A percentile compares a stretch with the other conserved stretches of the same genome.
phyloP scores from a whole-genome alignment of 768 basidiomycete species.

The Suillus plorans region DNA sequence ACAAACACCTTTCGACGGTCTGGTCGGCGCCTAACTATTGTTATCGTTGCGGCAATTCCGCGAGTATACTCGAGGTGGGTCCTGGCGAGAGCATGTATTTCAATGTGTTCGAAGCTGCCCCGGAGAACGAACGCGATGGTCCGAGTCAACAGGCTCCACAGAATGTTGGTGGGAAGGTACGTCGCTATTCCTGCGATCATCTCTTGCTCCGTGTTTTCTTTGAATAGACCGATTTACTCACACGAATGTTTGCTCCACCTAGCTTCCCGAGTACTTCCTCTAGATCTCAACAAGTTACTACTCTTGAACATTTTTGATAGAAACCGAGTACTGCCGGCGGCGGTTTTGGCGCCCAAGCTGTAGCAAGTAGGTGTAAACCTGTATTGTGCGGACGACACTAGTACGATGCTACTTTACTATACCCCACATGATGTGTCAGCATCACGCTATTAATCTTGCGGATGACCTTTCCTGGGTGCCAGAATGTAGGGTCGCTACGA shows the following conservation, averaged over 20 bases:
- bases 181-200: conserved; percentile 2
- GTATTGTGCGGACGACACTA: background rate
- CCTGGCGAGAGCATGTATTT: conserved; percentile 88
- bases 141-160: conserved; percentile 77
- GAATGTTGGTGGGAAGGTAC: conserved; percentile 71
- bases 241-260: conserved; percentile 10
- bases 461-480: background rate
- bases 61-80: conserved; percentile 93
- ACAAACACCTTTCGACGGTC: conserved; percentile 92
- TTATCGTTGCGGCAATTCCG: conserved; percentile 97
- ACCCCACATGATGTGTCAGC: conserved; percentile 2
- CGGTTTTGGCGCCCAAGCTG: conserved; percentile 11
- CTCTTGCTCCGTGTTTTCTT: background rate
- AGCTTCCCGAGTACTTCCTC: conserved; percentile 84
- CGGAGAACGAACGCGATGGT: conserved; percentile 94
- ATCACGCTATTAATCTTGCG: conserved; percentile 8
- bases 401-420: conserved; percentile 10
- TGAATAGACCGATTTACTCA: background rate
- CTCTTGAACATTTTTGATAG: conserved; percentile 6
- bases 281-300: conserved; percentile 20
- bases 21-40: conserved; percentile 99
- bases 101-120: conserved; percentile 98
- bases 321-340: conserved; percentile 8
- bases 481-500: background rate
- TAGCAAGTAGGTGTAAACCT: conserved; percentile 11